A percentile compares a stretch with the other conserved stretches of the same genome.
phyloP scores from a whole-genome alignment of 345 rosid genomes.

The Brassica incana region DNA sequence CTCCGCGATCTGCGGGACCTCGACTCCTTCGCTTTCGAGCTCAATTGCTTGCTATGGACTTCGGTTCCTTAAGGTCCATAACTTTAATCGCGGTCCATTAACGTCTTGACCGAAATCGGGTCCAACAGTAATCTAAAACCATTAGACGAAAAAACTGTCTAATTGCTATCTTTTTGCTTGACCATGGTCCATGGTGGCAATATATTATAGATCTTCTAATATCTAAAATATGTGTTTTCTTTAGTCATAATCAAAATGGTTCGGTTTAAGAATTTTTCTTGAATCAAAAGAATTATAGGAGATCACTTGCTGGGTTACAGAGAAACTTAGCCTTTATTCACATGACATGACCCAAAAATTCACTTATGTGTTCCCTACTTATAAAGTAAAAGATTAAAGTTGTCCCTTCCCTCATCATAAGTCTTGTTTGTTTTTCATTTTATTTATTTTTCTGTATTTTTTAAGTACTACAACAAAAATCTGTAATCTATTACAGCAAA shows the following conservation, averaged over 20 bases:
- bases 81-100: no score
- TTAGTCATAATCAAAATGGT: conserved; percentile 7
- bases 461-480: background rate
- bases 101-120: no score
- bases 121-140: background rate
- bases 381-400: conserved; percentile 43
- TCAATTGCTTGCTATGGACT: no score
- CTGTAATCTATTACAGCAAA: conserved; percentile 27
- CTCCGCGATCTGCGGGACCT: no score
- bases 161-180: background rate
- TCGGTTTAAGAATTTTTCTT: conserved; percentile 19
- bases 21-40: no score
- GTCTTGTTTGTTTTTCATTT: conserved; percentile 23
- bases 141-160: background rate
- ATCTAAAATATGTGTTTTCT: background rate
- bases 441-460: background rate
- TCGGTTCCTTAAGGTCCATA: no score
- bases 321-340: conserved; percentile 35
- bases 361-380: conserved; percentile 48
- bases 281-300: conserved; percentile 18
- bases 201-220: background rate
- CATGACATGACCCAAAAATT: conserved; percentile 61
- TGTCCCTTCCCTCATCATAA: conserved; percentile 40
- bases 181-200: background rate
- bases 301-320: conserved; percentile 35